phyloP scores from a whole-genome alignment of 2,329 filamentous ascomycete genomes.

The Macrophomina phaseolina region DNA sequence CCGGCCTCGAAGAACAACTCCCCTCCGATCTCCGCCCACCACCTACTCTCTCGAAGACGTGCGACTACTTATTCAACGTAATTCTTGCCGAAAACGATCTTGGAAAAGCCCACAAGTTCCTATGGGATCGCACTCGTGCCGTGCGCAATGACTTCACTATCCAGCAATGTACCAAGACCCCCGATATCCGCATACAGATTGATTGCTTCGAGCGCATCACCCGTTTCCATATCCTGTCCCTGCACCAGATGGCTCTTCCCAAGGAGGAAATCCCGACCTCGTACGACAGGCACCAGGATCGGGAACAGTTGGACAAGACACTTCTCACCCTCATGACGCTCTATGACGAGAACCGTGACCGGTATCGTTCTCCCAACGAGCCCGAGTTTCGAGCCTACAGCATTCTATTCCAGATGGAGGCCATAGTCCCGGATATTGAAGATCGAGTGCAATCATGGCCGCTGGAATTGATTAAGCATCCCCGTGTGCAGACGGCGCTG shows the following conservation, averaged over 20 bases:
- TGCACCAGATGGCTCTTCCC: conserved; percentile 62
- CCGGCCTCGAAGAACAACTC: conserved; percentile 66
- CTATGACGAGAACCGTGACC: conserved; percentile 60
- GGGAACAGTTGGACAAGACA: conserved; percentile 68
- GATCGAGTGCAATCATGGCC: conserved; percentile 64
- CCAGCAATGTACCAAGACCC: conserved; percentile 62
- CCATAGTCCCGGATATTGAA: conserved; percentile 59
- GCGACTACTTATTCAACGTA: conserved; percentile 47
- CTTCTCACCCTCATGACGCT: conserved; percentile 66
- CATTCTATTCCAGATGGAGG: conserved; percentile 59
- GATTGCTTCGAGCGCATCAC: conserved; percentile 68
- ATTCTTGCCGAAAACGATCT: conserved; percentile 54
- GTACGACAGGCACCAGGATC: conserved; percentile 62
- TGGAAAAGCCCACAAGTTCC: conserved; percentile 63
- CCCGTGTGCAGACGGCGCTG: conserved; percentile 61
- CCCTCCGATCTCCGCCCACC: conserved; percentile 69
- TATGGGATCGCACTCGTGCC: conserved; percentile 69
- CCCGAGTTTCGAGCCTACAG: conserved; percentile 69
- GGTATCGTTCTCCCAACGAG: conserved; percentile 61
- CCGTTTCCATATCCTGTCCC: conserved; percentile 66
- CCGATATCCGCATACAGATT: conserved; percentile 63
- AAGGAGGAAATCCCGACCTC: conserved; percentile 34
- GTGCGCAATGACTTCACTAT: conserved; percentile 70
- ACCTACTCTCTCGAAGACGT: conserved; percentile 43
- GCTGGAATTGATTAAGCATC: conserved; percentile 54